Evolutionary conservation across 1,139 yeast genomes (phyloP), one percentile per base, ranked within the genome.

Genomic region (Candida smagusa): DNA sequence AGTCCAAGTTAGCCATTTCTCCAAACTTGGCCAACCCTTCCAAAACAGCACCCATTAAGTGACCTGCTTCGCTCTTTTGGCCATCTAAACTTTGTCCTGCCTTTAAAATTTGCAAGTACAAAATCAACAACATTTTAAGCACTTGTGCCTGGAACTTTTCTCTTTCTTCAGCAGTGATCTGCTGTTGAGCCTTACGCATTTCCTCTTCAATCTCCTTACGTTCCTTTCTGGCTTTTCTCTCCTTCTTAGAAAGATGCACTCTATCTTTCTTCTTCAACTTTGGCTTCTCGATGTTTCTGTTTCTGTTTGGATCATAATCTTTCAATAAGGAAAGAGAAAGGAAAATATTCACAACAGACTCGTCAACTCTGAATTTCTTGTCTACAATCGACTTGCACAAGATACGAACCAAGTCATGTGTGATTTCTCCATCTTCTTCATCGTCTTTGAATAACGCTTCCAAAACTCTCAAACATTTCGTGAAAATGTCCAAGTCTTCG

Each of bases 1-100:
- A 69, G 48, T 92, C 97, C 38, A 92, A 79, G 56, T 92, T 92
- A 27, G 95, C 90, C 81, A 90, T 82, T 54, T 84, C 92, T 2
- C 97, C 96, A 56, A 84, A 89, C 56, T 79, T 80, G 2, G 97
- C 86, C 41, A 92, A 65, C 6, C 97, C 97, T 66, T 92, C 97
- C 37, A 92, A 69, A 0, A 92, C 95, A 0, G 92, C 74, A 7
- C 95, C 96, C 72, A 88, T 81, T 39, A 92, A 68, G 12, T 48
- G 48, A 16, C 52, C 50, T n/a, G 77, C 75, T 33, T 78, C 76
- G 22, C 79, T 74, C 32, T 79, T 72, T 8, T 11, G 25, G 12
- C 23, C 31, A 22, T 73, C 74, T n/a, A 42, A 39, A 6, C 47
- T 37, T 2, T 67, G 52, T 3, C 73, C 72, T 6, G 68, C 68